Percentiles rank a stretch among this genome's conserved stretches.
phyloP scores from a whole-genome alignment of 306 rosid species.

The Inga oerstediana region DNA sequence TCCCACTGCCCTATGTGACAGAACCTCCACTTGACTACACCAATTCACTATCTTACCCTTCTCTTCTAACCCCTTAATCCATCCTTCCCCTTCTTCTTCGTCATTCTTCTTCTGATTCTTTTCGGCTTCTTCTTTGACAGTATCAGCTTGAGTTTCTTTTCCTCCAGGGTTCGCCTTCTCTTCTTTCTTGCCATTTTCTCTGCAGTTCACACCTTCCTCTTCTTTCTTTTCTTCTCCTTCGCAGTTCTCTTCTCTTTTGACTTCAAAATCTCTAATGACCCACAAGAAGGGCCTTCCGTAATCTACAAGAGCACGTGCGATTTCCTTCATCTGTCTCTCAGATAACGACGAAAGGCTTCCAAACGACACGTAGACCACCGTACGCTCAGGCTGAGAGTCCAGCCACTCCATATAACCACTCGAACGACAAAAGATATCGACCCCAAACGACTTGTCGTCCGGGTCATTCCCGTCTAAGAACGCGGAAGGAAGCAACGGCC shows the following conservation, averaged over 20 bases:
- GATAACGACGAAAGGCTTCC: constrained; percentile 40
- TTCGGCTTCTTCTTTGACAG: neutral
- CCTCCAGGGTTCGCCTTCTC: neutral
- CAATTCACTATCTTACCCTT: constrained; percentile 39
- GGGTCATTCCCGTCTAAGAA: constrained; percentile 31
- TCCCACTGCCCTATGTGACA: neutral
- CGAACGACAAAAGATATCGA: constrained; percentile 28
- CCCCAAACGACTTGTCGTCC: constrained; percentile 31
- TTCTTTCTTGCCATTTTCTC: neutral
- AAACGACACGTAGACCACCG: constrained; percentile 45
- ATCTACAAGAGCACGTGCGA: constrained; percentile 40
- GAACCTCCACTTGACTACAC: constrained; percentile 46
- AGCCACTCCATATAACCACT: constrained; percentile 44
- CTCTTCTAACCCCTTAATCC: constrained; percentile 13
- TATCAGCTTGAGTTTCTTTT: neutral
- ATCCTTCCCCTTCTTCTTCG: neutral
- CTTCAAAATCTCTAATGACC: constrained; percentile 30
- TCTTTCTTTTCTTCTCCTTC: neutral
- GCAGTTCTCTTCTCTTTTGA: neutral
- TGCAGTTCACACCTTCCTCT: neutral
- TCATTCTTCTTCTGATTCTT: neutral
- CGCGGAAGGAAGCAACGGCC: constrained; percentile 48
- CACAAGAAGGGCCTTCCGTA: constrained; percentile 45
- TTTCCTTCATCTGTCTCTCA: constrained; percentile 42
- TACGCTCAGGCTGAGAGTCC: constrained; percentile 32